Base-by-base conservation (phyloP, 2,329 filamentous ascomycete genomes). In the Ophiocordyceps camponoti-rufipedis region DNA sequence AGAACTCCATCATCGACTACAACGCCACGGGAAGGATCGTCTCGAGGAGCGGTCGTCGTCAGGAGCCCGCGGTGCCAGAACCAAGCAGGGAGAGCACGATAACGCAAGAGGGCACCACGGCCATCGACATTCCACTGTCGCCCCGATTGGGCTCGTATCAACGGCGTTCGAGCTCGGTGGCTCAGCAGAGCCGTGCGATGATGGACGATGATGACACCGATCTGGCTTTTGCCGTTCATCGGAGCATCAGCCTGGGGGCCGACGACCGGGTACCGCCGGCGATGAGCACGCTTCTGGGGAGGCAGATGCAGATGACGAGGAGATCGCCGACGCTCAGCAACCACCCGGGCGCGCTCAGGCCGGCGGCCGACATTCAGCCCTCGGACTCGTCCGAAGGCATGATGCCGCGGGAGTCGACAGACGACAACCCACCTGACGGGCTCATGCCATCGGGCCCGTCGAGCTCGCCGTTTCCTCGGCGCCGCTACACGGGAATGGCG, bases 111-210 rank as follows among this genome's bases (percentile, higher is more conserved):
- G 74, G 73, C 3, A 75, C 75, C 0, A 78, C 69, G 18, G 80
- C 80, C 1, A 85, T 85, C 46, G 79, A 84, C 50, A 86, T 86
- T 40, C 82, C 82, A 0, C 67, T 80, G 1, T 85, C 81, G 0
- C 82, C 82, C 4, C 71, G 80, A 44, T 66, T 74, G 29, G 67
- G 65, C 29, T 66, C 66, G 3, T 68, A 74, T 49, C 69, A 67
- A 42, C 67, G 82, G 45, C 68, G 80, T n/a, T 77, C 80, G 1
- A 84, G 78, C 58, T 85, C 81, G 3, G 79, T 77, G 7, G 78
- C 75, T 3, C 78, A 81, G 51, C 75, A 80, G 53, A 72, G 74
- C 42, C 69, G 76, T 32, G 62, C 66, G 10, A 49, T 69, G 28
- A 60, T 60, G 10, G 72, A 78, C 23, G 71, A 80, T 2, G 80